Evolutionary conservation across 441 rosid genomes (phyloP), one percentile per base, ranked within the genome.

Genomic region (Corymbia calophylla): DNA sequence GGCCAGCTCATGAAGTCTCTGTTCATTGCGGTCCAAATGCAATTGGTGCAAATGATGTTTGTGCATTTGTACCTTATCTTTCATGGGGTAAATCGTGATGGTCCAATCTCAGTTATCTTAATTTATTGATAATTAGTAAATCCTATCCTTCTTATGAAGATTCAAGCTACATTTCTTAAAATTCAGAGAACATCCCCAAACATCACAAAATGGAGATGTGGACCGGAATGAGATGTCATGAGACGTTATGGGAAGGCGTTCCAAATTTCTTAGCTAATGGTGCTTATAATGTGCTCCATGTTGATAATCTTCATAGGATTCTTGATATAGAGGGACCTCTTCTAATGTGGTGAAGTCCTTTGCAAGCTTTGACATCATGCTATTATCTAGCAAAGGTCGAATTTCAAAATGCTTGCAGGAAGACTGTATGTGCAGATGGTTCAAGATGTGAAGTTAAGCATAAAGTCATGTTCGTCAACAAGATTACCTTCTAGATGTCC

Each of bases 401-500:
- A 58, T 58, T 9, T 21, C 64, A 58, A 58, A 58, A 8, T 25
- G 64, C 64, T 58, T 58, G 1, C 3, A 23, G 11, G 64, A 58
- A 0, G 6, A 58, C 64, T 0, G n/a, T 11, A 58, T 25, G 64
- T 58, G 14, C 64, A 58, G n/a, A 29, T 25, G 64, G 64, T 5
- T 25, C n/a, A n/a, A n/a, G n/a, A n/a, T n/a, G n/a, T n/a, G 66
- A 27, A 60, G 66, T 27, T 60, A 60, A 60, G 73, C 39, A 66
- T 31, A 0, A 0, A 3, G 18, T 1, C 1, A 3, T 16, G 18
- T 62, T 62, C 7, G 31, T 62, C 17, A 15, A 62, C 31, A 29
- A 62, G 70, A 62, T 62, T 60, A 60, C 66, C 12, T 3, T 60
- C 11, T 60, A 60, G 31, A 27, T 56, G 7, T 60, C 15, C 16